Evolutionary conservation across 2,329 filamentous ascomycete genomes (phyloP).

Genomic region (Aspergillus glaucus): DNA sequence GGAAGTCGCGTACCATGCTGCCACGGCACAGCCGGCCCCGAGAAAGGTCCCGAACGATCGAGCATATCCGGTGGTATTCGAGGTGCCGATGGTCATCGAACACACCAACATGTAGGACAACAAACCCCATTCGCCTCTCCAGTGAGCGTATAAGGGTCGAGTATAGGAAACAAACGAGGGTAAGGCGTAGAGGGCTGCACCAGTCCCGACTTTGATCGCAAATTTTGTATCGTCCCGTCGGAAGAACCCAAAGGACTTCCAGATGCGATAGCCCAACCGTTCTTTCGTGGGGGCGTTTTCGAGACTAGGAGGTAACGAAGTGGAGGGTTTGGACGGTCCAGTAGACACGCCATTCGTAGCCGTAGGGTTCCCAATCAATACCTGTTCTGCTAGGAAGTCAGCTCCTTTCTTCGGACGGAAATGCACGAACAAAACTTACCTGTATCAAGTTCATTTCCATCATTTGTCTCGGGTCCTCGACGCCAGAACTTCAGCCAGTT

Average conservation of each 20-base stretch:
- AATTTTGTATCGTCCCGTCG: constrained; percentile 65
- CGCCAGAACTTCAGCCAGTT: constrained; percentile 80
- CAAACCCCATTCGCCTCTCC: constrained; percentile 94
- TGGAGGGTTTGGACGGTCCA: background rate
- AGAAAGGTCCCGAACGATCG: constrained; percentile 81
- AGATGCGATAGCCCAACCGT: constrained; percentile 44
- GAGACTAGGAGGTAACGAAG: constrained; percentile 1
- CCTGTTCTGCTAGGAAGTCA: constrained; percentile 9
- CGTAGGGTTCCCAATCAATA: constrained; percentile 5
- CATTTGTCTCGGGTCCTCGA: constrained; percentile 10
- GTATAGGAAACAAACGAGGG: constrained; percentile 78
- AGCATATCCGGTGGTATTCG: constrained; percentile 84
- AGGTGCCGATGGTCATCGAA: constrained; percentile 93
- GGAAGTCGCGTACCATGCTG: constrained; percentile 69
- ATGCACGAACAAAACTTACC: constrained; percentile 12
- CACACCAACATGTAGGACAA: constrained; percentile 97
- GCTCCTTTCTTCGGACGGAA: background rate
- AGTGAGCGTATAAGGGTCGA: constrained; percentile 72
- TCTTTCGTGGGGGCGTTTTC: constrained; percentile 14
- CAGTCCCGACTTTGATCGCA: constrained; percentile 86
- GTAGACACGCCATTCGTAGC: background rate
- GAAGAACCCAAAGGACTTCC: constrained; percentile 51
- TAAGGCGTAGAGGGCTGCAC: constrained; percentile 80
- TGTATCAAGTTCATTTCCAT: constrained; percentile 20
- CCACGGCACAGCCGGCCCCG: constrained; percentile 67